These are phyloP conservation scores for Salix udensis DNA, from an alignment of 345 rosid genomes.

Conservation along the genomic window DNA sequence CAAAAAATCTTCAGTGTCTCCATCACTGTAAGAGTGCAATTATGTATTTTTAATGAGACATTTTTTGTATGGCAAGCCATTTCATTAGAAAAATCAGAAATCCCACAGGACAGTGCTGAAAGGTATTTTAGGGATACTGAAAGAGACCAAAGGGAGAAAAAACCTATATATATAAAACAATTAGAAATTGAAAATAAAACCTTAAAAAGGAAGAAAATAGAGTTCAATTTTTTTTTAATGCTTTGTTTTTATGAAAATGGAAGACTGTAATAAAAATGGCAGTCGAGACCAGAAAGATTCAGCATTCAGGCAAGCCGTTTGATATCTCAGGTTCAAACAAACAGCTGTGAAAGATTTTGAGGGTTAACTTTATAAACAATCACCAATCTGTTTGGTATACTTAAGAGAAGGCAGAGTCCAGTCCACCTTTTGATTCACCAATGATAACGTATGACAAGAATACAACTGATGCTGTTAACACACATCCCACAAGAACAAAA, in stretches of 20 bases:
- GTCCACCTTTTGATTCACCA: neutral
- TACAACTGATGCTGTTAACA: neutral
- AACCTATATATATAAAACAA: neutral
- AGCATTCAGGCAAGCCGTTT: too few relatives aligned
- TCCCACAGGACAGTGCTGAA: neutral
- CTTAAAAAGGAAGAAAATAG: neutral
- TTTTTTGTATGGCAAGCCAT: neutral
- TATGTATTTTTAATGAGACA: neutral
- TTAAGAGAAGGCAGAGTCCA: neutral
- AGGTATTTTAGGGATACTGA: too few relatives aligned
- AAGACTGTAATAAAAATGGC: neutral
- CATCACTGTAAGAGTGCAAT: neutral
- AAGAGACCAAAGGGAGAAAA: neutral
- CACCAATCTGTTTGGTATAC: neutral
- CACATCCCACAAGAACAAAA: neutral
- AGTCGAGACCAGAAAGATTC: neutral
- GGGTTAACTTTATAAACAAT: neutral
- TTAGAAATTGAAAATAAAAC: neutral
- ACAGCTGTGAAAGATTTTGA: neutral
- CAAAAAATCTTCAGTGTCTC: neutral
- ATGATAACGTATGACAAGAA: neutral
- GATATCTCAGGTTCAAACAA: neutral
- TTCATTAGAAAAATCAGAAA: neutral
- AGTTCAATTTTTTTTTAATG: neutral
- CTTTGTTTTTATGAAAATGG: neutral